Base-by-base conservation (phyloP, 1,139 yeast species). In the Sugiyamaella novakii region DNA sequence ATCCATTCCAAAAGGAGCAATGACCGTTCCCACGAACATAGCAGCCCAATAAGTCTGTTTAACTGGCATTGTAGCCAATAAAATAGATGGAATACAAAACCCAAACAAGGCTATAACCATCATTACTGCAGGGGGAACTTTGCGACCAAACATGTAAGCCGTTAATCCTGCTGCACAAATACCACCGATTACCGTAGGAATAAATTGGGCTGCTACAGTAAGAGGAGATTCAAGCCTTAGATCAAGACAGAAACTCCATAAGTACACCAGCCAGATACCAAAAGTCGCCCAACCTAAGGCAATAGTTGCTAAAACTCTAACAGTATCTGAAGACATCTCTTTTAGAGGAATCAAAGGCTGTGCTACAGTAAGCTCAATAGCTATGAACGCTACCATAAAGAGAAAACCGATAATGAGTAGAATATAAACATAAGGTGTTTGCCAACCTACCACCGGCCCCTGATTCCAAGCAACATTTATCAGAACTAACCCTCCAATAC, bases 231-330 rank as follows among this genome's bases (percentile, higher is more conserved):
- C 54, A 0, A 58, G 53, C 34, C 76, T 73, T 0, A 76, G 59
- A 5, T 59, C 57, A 15, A 65, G 57, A 8, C 70, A 54, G 64
- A 74, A 70, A 52, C 71, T 67, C 59, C 71, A 69, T 11, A 67
- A 59, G 60, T 78, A 80, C 54, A 65, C 78, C 17, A 78, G 54
- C 83, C 83, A 80, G 21, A 79, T 66, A 1, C 84, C 84, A 62
- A 81, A 81, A 55, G 81, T 73, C 2, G 81, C 72, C 84, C 84
- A 80, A 0, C 84, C 84, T 1, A 78, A 72, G 2, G 75, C 76
- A 21, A 80, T 71, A 57, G 80, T 75, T 3, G 70, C 73, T 19
- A 80, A 65, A 1, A 79, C 75, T 52, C 74, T 69, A 1, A 73
- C 72, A 1, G 77, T 74, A 15, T 74, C 74, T 1, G 74, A 71